These are phyloP conservation scores for Boeremia lycopersici DNA, from an alignment of 2,329 filamentous ascomycete species.

Conservation along the genomic window DNA sequence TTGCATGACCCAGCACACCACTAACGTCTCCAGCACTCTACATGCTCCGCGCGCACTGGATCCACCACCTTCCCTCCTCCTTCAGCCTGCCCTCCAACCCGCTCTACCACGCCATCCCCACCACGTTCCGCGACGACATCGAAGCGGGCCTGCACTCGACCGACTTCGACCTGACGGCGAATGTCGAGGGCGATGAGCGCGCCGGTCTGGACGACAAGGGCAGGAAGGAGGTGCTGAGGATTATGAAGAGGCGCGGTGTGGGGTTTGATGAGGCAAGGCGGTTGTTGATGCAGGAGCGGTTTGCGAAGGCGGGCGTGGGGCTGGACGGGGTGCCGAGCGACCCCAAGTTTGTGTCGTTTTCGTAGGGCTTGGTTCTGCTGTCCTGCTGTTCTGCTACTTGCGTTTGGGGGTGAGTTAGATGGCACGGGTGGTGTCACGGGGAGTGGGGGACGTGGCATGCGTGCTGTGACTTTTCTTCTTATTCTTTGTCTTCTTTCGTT, in stretches of 20 bases:
- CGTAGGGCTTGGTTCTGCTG: constrained; percentile 39
- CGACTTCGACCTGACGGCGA: constrained; percentile 81
- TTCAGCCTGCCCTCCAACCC: constrained; percentile 56
- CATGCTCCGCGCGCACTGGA: constrained; percentile 80
- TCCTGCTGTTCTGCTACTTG: background rate
- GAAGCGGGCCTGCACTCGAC: constrained; percentile 84
- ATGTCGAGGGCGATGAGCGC: constrained; percentile 77
- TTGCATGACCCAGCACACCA: constrained; percentile 11
- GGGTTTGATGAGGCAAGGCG: constrained; percentile 90
- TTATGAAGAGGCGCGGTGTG: constrained; percentile 86
- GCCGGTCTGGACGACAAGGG: constrained; percentile 79
- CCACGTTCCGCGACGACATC: constrained; percentile 80
- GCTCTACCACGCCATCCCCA: constrained; percentile 78
- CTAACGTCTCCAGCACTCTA: constrained; percentile 66
- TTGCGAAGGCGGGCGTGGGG: constrained; percentile 86
- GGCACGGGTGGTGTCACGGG: background rate
- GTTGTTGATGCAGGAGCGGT: constrained; percentile 82
- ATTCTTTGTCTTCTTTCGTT: constrained; percentile 3
- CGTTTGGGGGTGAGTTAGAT: background rate
- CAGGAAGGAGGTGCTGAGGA: constrained; percentile 81
- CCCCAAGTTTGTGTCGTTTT: constrained; percentile 96
- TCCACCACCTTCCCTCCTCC: constrained; percentile 64
- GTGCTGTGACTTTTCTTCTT: background rate
- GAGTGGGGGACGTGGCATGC: background rate
- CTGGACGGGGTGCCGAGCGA: constrained; percentile 86